A percentile compares a stretch with the other conserved stretches of the same genome.
These are phyloP conservation scores for Alloteropsis angusta DNA, from an alignment of 202 grass and related monocot species.

Conservation along the genomic window DNA sequence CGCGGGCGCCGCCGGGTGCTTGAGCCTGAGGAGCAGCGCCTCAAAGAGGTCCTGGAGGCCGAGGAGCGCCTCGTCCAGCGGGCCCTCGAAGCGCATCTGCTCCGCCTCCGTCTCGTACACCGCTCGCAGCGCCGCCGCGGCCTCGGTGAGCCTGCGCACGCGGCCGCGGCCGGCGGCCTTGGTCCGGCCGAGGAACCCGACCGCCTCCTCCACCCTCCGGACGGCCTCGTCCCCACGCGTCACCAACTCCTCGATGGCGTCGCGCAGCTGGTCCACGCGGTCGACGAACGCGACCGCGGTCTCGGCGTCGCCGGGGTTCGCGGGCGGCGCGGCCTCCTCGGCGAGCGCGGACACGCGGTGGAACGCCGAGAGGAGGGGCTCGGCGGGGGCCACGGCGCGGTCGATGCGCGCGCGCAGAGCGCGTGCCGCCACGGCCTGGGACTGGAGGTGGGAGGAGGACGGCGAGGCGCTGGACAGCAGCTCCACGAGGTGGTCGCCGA, in stretches of 20 bases:
- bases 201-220: conserved; percentile 46
- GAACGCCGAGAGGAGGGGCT: conserved; percentile 31
- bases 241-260: conserved; percentile 29
- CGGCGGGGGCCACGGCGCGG: conserved; percentile 24
- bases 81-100: conserved; percentile 57
- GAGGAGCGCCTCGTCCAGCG: conserved; percentile 50
- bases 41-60: conserved; percentile 50
- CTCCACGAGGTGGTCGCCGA: neutral
- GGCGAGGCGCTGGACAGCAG: conserved; percentile 12
- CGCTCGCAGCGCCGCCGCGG: conserved; percentile 31
- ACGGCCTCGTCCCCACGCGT: conserved; percentile 40
- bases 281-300: conserved; percentile 27
- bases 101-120: conserved; percentile 52
- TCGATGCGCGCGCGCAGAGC: conserved; percentile 38
- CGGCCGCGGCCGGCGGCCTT: conserved; percentile 39
- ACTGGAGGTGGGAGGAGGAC: conserved; percentile 29
- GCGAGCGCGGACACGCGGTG: conserved; percentile 20
- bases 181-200: conserved; percentile 52
- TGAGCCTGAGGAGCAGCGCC: conserved; percentile 39
- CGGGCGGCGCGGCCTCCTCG: conserved; percentile 19
- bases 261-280: conserved; percentile 41
- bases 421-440: conserved; percentile 28
- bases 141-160: conserved; percentile 36
- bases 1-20: conserved; percentile 20
- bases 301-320: neutral